Evolutionary conservation across 345 rosid genomes (phyloP).

Genomic region (Rhodamnia argentea): DNA sequence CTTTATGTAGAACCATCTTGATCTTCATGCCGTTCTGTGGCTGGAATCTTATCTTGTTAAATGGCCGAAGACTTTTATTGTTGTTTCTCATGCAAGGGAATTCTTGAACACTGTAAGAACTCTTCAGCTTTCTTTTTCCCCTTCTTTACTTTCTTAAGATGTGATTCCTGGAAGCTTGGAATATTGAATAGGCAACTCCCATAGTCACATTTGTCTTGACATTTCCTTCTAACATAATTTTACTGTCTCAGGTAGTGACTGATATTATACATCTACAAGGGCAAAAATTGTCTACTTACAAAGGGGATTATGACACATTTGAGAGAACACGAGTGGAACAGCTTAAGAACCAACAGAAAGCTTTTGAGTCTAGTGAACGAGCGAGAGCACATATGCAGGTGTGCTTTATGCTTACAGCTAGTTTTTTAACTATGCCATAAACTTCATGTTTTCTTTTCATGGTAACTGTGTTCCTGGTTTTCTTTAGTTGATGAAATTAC

Average conservation of each 20-base stretch:
- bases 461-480: neutral
- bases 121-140: neutral
- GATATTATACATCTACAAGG: constrained; percentile 87
- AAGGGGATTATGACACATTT: constrained; percentile 82
- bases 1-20: constrained; percentile 88
- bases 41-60: constrained; percentile 84
- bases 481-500: neutral
- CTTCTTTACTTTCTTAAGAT: neutral
- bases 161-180: neutral
- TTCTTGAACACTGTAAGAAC: constrained; percentile 80
- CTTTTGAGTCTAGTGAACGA: constrained; percentile 80
- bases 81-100: constrained; percentile 98
- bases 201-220: neutral
- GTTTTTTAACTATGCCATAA: neutral
- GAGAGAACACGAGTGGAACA: constrained; percentile 86
- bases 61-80: constrained; percentile 98
- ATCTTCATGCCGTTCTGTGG: constrained; percentile 99
- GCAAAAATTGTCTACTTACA: constrained; percentile 70
- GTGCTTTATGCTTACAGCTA: constrained; percentile 1
- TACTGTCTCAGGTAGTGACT: constrained; percentile 73
- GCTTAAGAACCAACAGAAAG: constrained; percentile 85
- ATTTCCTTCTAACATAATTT: neutral
- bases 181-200: neutral
- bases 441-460: neutral
- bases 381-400: constrained; percentile 94